Percentiles rank a stretch among this genome's conserved stretches.
phyloP scores from a whole-genome alignment of 2,329 filamentous ascomycete species.

The Aspergillus hiratsukae region DNA sequence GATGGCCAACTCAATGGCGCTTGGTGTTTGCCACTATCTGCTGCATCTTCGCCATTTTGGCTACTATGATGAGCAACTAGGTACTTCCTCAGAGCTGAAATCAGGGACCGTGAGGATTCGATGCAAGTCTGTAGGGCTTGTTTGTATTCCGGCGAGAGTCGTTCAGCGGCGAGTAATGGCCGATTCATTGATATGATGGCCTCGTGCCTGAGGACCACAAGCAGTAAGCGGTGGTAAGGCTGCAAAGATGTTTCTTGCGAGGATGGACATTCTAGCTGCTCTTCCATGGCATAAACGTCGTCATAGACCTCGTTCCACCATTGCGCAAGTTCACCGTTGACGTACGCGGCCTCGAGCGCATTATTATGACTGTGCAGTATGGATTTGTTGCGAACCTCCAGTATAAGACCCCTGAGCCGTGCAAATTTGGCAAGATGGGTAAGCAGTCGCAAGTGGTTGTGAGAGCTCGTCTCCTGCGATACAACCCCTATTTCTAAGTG shows the following conservation, averaged over 20 bases:
- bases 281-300: constrained; percentile 39
- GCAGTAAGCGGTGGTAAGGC: constrained; percentile 39
- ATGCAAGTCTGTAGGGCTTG: constrained; percentile 51
- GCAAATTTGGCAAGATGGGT: constrained; percentile 46
- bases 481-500: constrained; percentile 26
- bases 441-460: constrained; percentile 32
- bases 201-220: constrained; percentile 47
- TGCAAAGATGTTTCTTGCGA: constrained; percentile 15
- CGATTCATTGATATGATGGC: constrained; percentile 50
- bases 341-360: constrained; percentile 41
- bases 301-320: constrained; percentile 55
- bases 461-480: constrained; percentile 7
- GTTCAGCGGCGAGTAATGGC: constrained; percentile 46
- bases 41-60: neutral
- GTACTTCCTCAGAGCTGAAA: constrained; percentile 37
- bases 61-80: constrained; percentile 8
- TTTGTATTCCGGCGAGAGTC: constrained; percentile 42
- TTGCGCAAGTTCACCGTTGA: constrained; percentile 47
- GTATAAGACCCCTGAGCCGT: constrained; percentile 47
- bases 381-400: constrained; percentile 52
- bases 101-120: constrained; percentile 46
- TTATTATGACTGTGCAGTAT: constrained; percentile 44
- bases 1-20: constrained; percentile 47
- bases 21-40: neutral
- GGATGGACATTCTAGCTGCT: constrained; percentile 1